Base-by-base conservation (phyloP, 306 rosid genomes). In the Sophora flavescens region DNA sequence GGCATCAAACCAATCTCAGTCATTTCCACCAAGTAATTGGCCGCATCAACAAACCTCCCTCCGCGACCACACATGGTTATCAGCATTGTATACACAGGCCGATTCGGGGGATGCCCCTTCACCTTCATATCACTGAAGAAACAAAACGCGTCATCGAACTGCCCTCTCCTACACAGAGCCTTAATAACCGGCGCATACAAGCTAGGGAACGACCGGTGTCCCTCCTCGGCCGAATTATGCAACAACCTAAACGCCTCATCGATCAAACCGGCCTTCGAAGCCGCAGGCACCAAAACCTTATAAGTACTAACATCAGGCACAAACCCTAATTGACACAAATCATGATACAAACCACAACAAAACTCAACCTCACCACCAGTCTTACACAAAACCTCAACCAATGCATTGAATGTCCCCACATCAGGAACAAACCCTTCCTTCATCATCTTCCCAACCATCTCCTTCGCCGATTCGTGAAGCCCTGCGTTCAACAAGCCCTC, bases 41-140 rank as follows among this genome's bases (percentile, higher is more conserved):
- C 97, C 0, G 97, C 97, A 14, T 92, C 97, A 42, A 94, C 79
- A 45, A 87, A 88, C 60, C 84, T 80, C n/a, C 98, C 96, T 44
- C 91, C 97, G 0, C 96, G 91, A 5, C 97, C 95, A 66, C 90
- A 83, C 97, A 90, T 92, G 0, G 98, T 92, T 61, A 94, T 92
- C 85, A 92, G 54, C 98, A 90, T 92, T 0, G 98, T 90, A 59
- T 92, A 94, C 6, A 92, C 92, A 0, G 98, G 98, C 50, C 98
- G 82, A 33, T 94, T 94, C 1, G 98, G 98, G 0, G 91, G 96
- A 83, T 94, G 98, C 17, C 95, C 98, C 79, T 88, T 90, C 3
- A 63, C 85, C 82, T 91, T 94, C 98, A 92, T 92, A 83, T 94
- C 96, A 72, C 93, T 80, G 22, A 92, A 92, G 69, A 94, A 94